Percentiles rank a stretch among this genome's conserved stretches.
Evolutionary conservation across 2,329 filamentous ascomycete genomes (phyloP).

Genomic region (Aspergillus sp.): DNA sequence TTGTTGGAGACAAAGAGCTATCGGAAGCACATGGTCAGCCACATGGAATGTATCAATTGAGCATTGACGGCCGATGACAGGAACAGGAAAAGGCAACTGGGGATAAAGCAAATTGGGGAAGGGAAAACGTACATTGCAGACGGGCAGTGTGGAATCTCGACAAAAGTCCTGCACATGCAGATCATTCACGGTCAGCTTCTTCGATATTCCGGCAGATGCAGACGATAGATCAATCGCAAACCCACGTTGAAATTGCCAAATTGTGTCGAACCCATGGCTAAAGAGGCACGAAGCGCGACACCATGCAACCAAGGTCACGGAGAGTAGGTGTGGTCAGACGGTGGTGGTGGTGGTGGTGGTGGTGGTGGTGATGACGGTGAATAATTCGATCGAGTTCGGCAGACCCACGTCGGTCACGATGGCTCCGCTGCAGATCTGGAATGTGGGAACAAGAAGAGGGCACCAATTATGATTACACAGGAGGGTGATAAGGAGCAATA

Average conservation of each 20-base stretch:
- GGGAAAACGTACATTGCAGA: conserved; percentile 72
- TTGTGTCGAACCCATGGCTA: conserved; percentile 54
- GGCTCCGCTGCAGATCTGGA: conserved; percentile 26
- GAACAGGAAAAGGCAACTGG: conserved; percentile 2
- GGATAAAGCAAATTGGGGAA: conserved; percentile 7
- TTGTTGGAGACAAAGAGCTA: conserved; percentile 67
- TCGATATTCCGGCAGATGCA: background rate
- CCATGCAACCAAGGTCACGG: conserved; percentile 15
- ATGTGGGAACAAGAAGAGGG: conserved; percentile 2
- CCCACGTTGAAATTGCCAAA: conserved; percentile 62
- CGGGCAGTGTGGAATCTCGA: conserved; percentile 76
- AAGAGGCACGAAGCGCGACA: conserved; percentile 13
- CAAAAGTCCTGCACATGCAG: conserved; percentile 67
- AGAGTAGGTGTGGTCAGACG: conserved; percentile 13
- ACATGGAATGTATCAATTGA: conserved; percentile 5
- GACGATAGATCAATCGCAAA: conserved; percentile 12
- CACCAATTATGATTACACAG: conserved; percentile 7
- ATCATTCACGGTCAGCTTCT: conserved; percentile 25
- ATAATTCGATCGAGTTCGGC: conserved; percentile 19
- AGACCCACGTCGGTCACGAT: conserved; percentile 31
- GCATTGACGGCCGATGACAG: background rate
- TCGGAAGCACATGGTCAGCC: conserved; percentile 21
- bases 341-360: conserved; percentile 1
- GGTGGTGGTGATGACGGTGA: conserved; percentile 9
- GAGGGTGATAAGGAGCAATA: background rate